Evolutionary conservation across 2,329 filamentous ascomycete genomes (phyloP), one percentile per base, ranked within the genome.

Genomic region (Ophiocordyceps unilateralis): DNA sequence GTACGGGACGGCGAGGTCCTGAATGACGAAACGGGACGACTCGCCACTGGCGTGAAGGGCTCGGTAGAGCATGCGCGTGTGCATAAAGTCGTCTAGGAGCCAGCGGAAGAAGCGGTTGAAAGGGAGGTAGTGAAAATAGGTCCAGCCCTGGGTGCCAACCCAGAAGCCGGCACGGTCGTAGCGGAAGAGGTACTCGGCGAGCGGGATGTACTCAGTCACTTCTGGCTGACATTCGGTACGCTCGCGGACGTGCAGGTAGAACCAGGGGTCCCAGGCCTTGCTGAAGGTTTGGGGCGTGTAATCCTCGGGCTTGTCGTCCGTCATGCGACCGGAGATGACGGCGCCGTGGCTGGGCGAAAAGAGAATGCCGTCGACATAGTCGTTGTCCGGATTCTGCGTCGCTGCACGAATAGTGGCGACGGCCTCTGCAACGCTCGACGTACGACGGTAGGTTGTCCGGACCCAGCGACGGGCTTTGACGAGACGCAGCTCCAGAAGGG

Each of bases 131-230:
- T 58, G 59, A 66, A 83, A 83, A 64, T 83, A 84, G 36, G 68
- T 65, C 57, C 81, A 84, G 3, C 76, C 78, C 14, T 72, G 71
- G 7, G 64, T 62, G 38, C 77, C 80, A 32, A 82, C 78, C 81
- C 81, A 85, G 67, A 85, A 85, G 14, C 76, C 78, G 42, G 78
- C 81, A 39, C 81, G 73, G 59, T 85, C 81, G 62, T 85, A 85
- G 41, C 81, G 73, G 66, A 85, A 85, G 49, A 84, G 74, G 56
- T 85, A 85, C 55, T 84, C 80, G 34, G 74, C 72, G 4, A 84
- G 62, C 0, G 81, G 80, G 36, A 84, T 70, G 50, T 75, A 74
- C 41, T 83, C 76, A 43, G 56, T 50, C 15, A 52, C 44, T 8
- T 53, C 43, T 40, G 58, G 41, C 49, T 54, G 26, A 11, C 51